Conservation (phyloP, 495 filamentous ascomycete species). For the Penicillium bialowiezense region DNA sequence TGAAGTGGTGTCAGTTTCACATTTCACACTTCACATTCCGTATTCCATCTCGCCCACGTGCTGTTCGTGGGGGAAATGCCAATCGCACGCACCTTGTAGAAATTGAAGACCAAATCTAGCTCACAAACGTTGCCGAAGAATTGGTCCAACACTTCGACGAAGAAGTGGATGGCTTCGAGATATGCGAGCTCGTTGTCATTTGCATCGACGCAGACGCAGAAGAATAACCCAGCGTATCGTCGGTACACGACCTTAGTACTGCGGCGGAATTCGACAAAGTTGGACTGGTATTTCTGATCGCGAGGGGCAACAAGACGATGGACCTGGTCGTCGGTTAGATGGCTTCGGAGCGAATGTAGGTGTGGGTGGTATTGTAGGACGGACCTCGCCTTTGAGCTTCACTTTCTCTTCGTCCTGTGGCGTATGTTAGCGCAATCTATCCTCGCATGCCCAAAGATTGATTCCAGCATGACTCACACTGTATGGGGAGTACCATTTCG, state of each 20-base stretch:
- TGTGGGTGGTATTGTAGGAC: constrained; percentile 15
- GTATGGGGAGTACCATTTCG: constrained; percentile 99
- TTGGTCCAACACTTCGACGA: constrained; percentile 95
- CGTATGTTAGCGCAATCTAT: background rate
- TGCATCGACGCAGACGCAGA: constrained; percentile 97
- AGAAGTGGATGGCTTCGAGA: constrained; percentile 97
- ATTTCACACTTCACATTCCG: too few species aligned
- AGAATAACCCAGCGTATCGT: constrained; percentile 95
- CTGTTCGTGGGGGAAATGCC: too few species aligned
- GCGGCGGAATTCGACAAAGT: constrained; percentile 86
- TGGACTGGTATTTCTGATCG: constrained; percentile 99
- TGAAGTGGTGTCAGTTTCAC: constrained; percentile 5
- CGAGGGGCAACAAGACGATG: constrained; percentile 96
- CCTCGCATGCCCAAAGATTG: background rate
- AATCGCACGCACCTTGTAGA: constrained; percentile 63
- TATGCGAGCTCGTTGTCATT: constrained; percentile 99
- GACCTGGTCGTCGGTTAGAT: constrained; percentile 51
- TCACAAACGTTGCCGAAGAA: constrained; percentile 99
- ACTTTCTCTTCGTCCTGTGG: constrained; percentile 87
- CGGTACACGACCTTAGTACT: constrained; percentile 95
- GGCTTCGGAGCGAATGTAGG: constrained; percentile 4
- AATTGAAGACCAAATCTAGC: constrained; percentile 98
- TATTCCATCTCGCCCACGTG: too few species aligned
- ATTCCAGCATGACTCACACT: constrained; percentile 51
- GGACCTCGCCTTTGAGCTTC: constrained; percentile 84